Evolutionary conservation across 2,329 filamentous ascomycete species (phyloP).

Genomic region (Epichloe coenophiala): DNA sequence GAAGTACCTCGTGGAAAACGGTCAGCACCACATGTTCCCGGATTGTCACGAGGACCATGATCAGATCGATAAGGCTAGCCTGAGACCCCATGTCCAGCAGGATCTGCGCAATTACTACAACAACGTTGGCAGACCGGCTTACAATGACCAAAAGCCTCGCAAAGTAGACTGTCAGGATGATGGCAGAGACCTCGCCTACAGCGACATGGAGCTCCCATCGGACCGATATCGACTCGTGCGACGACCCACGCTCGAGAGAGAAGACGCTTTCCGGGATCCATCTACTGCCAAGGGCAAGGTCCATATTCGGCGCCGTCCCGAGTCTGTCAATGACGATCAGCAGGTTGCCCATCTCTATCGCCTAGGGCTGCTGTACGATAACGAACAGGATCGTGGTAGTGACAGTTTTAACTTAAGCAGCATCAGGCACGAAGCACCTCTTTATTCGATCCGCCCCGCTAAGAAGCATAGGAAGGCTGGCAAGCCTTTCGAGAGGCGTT

Average conservation of each 20-base stretch:
- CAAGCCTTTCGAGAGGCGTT: no score
- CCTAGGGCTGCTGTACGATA: no score
- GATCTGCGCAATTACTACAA: constrained; percentile 5
- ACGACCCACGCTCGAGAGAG: constrained; percentile 28
- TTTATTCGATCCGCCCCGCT: no score
- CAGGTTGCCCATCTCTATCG: constrained; percentile 20
- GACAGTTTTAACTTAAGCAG: no score
- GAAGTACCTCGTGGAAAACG: constrained; percentile 16
- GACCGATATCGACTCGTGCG: constrained; percentile 21
- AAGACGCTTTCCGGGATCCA: constrained; percentile 32
- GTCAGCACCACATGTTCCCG: constrained; percentile 4
- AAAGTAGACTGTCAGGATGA: constrained; percentile 15
- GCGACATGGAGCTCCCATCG: constrained; percentile 22
- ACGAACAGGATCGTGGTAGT: no score
- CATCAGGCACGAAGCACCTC: no score
- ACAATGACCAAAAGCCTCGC: neutral
- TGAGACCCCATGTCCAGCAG: constrained; percentile 6
- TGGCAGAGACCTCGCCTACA: constrained; percentile 21
- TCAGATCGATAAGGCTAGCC: constrained; percentile 11
- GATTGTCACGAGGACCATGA: constrained; percentile 3
- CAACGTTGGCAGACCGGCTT: neutral
- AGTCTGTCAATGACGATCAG: constrained; percentile 17
- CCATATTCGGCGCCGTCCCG: constrained; percentile 11
- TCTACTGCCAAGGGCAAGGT: constrained; percentile 22
- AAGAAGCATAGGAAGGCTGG: no score